A percentile compares a stretch with the other conserved stretches of the same genome.
These are phyloP conservation scores for Lipomyces chichibuensis DNA, from an alignment of 805 yeast genomes.

Conservation along the genomic window DNA sequence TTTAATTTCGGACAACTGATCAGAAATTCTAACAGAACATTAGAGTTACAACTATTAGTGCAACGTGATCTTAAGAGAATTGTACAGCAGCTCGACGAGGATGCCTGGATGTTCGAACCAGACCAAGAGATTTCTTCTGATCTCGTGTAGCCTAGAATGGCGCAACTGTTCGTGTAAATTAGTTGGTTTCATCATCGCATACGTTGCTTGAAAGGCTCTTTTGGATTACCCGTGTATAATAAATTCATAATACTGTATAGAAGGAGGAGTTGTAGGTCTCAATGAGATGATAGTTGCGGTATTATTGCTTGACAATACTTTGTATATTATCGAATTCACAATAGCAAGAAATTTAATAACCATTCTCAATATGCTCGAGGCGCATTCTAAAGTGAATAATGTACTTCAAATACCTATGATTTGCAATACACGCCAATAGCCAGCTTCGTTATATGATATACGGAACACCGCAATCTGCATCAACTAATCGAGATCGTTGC, in stretches of 20 bases:
- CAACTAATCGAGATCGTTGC: constrained; percentile 15
- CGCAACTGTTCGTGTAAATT: not conserved
- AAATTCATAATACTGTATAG: not conserved
- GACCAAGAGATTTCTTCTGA: constrained; percentile 18
- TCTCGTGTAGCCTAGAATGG: not conserved
- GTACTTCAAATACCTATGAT: not conserved
- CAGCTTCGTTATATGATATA: not conserved
- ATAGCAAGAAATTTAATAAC: not conserved
- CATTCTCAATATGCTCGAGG: not conserved
- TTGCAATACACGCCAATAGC: not conserved
- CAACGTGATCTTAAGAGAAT: constrained; percentile 25
- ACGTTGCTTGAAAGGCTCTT: not conserved
- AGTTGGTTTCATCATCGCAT: not conserved
- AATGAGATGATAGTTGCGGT: not conserved
- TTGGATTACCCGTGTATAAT: not conserved
- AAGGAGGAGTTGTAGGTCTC: not conserved
- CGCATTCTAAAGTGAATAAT: not conserved
- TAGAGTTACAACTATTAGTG: constrained; percentile 27
- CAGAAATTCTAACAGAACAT: constrained; percentile 8
- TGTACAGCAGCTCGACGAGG: constrained; percentile 25
- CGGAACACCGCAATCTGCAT: not conserved
- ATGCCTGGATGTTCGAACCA: constrained; percentile 32
- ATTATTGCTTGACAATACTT: not conserved
- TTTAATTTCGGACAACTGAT: not conserved
- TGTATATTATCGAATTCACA: constrained; percentile 1